These are phyloP conservation scores for Gnaphalium uliginosum DNA, from an alignment of 129 eudicot genomes.

Conservation along the genomic window DNA sequence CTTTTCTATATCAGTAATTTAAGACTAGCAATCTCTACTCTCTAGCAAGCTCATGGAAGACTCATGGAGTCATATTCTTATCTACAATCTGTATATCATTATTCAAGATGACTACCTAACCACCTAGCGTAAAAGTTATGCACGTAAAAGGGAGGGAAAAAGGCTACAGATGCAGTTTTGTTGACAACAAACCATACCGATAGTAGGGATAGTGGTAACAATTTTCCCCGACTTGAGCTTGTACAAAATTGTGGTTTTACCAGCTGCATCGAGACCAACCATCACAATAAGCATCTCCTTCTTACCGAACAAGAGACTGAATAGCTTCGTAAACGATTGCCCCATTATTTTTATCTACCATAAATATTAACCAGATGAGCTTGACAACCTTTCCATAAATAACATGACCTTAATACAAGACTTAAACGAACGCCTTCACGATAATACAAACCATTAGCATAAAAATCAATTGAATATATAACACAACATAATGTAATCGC, in stretches of 20 bases:
- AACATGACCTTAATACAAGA: background rate
- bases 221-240: constrained; percentile 53
- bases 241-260: constrained; percentile 53
- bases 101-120: background rate
- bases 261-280: constrained; percentile 24
- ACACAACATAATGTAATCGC: too few relatives aligned
- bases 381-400: background rate
- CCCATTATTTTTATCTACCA: constrained; percentile 42
- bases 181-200: constrained; percentile 33
- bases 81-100: background rate
- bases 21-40: background rate
- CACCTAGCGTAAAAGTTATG: background rate
- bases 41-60: background rate
- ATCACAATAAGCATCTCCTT: constrained; percentile 49
- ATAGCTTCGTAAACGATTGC: constrained; percentile 46
- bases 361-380: background rate
- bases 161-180: background rate
- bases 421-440: background rate
- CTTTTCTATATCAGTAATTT: background rate
- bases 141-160: background rate
- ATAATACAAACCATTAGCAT: too few relatives aligned
- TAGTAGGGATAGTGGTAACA: constrained; percentile 51
- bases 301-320: constrained; percentile 46
- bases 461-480: too few relatives aligned
- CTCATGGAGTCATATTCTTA: background rate